Evolutionary conservation across 495 filamentous ascomycete genomes (phyloP), one percentile per base, ranked within the genome.

Genomic region (Aspergillus nanangensis): DNA sequence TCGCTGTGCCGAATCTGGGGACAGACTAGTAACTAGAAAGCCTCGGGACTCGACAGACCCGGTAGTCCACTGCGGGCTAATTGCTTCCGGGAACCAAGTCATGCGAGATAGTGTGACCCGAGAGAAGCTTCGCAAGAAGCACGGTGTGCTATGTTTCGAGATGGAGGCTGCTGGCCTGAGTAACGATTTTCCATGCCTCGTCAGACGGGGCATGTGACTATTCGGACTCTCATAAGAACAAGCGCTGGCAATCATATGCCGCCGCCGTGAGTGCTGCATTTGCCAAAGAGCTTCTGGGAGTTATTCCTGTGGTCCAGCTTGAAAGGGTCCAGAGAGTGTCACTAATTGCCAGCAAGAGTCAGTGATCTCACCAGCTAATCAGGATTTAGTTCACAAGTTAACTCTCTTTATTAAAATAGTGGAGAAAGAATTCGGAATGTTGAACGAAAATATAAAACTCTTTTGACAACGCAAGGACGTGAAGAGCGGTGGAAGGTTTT

Each of bases 201-300:
- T 58, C 18, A 53, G 60, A 15, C 25, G 53, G 19, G 60, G 60
- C 15, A 53, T 63, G 54, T 34, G 54, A 63, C 35, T 63, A 63
- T 45, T 46, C 53, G 5, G 60, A 63, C 37, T 50, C 46, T 11
- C 60, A 63, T 34, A 60, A 58, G 45, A 60, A 55, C 24, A 48
- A 60, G 22, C 31, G 20, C 10, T 62, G 57, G 59, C 57, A 62
- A 33, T 29, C 20, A 17, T 60, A 60, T 50, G 60, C 57, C 2
- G 57, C 54, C 3, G 53, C 54, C 5, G 44, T 38, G 5, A 53
- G 58, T 36, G 60, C 60, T 9, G 53, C 49, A 14, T 57, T 43
- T 44, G 53, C 53, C 24, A 40, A 50, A 23, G 38, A 44, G 10
- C 49, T 60, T 14, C 48, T 61, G 45, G 13, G 33, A 15, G 44